Base-by-base conservation (phyloP, 78 protist species). In the Protostelium mycophagum region DNA sequence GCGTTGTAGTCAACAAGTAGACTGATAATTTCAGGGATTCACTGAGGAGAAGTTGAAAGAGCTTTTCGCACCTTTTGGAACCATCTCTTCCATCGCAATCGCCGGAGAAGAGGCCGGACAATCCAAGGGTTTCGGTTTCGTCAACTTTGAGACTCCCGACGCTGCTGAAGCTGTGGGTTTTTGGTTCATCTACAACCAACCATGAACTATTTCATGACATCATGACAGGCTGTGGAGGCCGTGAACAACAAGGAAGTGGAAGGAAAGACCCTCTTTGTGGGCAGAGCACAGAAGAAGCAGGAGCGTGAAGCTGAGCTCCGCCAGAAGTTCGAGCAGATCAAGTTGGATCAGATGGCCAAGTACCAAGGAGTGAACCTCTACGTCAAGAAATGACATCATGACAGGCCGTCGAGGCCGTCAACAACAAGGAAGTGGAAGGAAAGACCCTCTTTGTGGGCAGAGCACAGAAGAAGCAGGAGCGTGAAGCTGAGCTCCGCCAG, bases 61-160 rank as follows among this genome's bases (percentile, higher is more conserved):
- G 35, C 1, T 83, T 36, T 95, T 98, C 73, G 51, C 0, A 10
- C 16, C 83, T 91, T 94, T 85, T 86, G 99, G 99, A 38, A 51
- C 37, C 84, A 93, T 98, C 88, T 95, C 95, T 63, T 88, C 93
- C 36, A 31, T 86, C 83, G 28, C 91, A 83, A 86, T 98, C 0
- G 89, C 88, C 92, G 10, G 36, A n/a, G 96, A 94, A 86, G 95
- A 88, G 34, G 90, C 88, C 0, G 99, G 97, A 85, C 90, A 87
- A 87, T 92, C 96, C 35, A 35, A 87, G 63, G 98, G 99, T 34
- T 98, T 97, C 89, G 99, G 98, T 83, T 98, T 97, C 85, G 98
- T 98, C 91, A 97, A 96, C 96, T 98, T 97, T 94, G 96, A 89
- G 63, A n/a, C 0, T 0, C 92, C 91, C 84, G 99, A 98, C 38